Evolutionary conservation across 176 grass and related monocot genomes (phyloP).

Genomic region (Microstegium vimineum): DNA sequence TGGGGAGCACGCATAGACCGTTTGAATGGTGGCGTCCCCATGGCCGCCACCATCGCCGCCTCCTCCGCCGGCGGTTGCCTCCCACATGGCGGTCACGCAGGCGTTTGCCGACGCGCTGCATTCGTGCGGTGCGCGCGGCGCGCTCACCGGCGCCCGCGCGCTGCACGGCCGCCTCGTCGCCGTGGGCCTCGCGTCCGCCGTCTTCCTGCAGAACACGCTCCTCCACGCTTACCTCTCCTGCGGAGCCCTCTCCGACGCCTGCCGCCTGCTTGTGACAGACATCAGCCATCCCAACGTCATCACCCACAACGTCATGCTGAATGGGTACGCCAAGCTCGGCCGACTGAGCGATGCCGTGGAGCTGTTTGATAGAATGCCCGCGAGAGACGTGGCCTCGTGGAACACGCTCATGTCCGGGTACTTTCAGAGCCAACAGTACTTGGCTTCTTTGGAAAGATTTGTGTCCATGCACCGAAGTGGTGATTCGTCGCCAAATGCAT

Average conservation of each 20-base stretch:
- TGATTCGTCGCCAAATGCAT: conserved; percentile 52
- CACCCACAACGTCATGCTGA: conserved; percentile 81
- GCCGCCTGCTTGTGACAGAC: conserved; percentile 37
- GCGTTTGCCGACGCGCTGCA: conserved; percentile 56
- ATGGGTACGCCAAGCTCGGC: conserved; percentile 56
- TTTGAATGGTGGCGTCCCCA: conserved; percentile 80
- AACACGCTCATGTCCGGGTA: conserved; percentile 86
- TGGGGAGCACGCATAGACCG: neutral
- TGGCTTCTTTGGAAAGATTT: conserved; percentile 41
- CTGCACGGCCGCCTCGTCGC: conserved; percentile 75
- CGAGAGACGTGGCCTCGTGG: conserved; percentile 68
- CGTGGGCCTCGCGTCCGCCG: conserved; percentile 61
- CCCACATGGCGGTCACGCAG: conserved; percentile 80
- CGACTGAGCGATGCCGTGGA: conserved; percentile 45
- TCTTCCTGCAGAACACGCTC: conserved; percentile 93
- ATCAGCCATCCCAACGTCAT: conserved; percentile 58
- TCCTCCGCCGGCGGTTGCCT: conserved; percentile 5
- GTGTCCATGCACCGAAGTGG: conserved; percentile 37
- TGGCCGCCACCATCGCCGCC: conserved; percentile 49
- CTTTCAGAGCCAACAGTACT: conserved; percentile 40
- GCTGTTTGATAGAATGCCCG: conserved; percentile 82
- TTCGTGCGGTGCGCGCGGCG: conserved; percentile 35
- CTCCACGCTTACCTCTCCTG: conserved; percentile 77
- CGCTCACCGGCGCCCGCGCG: conserved; percentile 42
- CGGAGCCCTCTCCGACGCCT: conserved; percentile 59